Evolutionary conservation across 1,284 basidiomycete genomes (phyloP), one percentile per base, ranked within the genome.

Genomic region (Cryptococcus hybrid): DNA sequence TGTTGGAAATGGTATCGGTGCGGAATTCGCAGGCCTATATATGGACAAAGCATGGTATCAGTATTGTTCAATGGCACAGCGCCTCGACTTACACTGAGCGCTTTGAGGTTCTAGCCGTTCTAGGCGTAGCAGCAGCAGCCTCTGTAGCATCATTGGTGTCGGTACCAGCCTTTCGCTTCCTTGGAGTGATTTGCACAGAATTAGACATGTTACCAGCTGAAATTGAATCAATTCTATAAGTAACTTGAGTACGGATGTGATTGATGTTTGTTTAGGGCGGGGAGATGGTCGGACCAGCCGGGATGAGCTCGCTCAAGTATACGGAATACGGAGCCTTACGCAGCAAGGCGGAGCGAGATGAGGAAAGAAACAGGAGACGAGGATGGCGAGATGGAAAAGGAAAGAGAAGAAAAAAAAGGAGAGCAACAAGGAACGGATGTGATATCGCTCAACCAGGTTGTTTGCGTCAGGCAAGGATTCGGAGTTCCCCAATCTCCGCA

Each of bases 1-100:
- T n/a, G 72, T 74, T 2, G 72, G 72, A 42, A 74, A 72, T 0
- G 72, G 72, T 12, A 61, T 63, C 40, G 72, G 70, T 7, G 70
- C 69, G 8, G 69, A 66, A 6, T 63, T 60, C 3, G 68, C 68
- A n/a, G 61, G 55, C 35, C 66, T 68, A 37, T n/a, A 18, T n/a
- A 40, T 9, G 42, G 46, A 6, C 12, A 39, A 13, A 9, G 9
- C 15, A 30, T 38, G 18, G 47, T 34, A 42, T 60, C 55, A 59
- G 55, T 45, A 45, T 24, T 6, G 11, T 34, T 9, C 37, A 7
- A 39, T 35, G 8, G 30, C 18, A 37, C 13, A 39, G 38, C 30
- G 12, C 43, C 7, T 13, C n/a, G n/a, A 44, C 43, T 13, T 18
- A 44, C 43, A 18, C 43, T 44, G 24, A 13, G n/a, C 43, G 43